Evolutionary conservation across 352 stramenopile species (phyloP).

Genomic region (Phytophthora pisi): DNA sequence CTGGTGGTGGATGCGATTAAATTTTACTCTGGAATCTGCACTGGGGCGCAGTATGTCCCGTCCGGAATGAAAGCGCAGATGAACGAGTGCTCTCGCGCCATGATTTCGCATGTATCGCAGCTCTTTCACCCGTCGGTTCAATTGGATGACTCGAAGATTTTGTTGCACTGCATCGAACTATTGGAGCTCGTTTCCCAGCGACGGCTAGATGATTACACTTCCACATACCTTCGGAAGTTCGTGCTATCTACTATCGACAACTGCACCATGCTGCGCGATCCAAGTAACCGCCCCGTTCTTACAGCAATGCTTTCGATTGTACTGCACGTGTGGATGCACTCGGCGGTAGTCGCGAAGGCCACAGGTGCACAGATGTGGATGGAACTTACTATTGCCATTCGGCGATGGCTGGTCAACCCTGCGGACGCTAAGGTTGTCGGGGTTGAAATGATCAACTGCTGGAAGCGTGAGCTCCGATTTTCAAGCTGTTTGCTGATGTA

Average conservation of each 20-base stretch:
- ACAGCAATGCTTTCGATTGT: slow-evolving; percentile 84
- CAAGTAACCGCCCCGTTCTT: slow-evolving; percentile 62
- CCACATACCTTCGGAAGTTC: slow-evolving; percentile 88
- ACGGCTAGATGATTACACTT: slow-evolving; percentile 82
- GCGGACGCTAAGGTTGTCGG: slow-evolving; percentile 64
- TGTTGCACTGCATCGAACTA: slow-evolving; percentile 86
- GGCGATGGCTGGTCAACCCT: slow-evolving; percentile 76
- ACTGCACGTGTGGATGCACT: slow-evolving; percentile 89
- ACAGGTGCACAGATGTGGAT: slow-evolving; percentile 77
- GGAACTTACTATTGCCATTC: slow-evolving; percentile 79
- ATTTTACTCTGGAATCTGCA: slow-evolving; percentile 88
- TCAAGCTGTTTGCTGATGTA: slow-evolving; percentile 85
- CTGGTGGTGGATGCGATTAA: slow-evolving; percentile 87
- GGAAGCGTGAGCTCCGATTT: slow-evolving; percentile 84
- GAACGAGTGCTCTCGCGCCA: slow-evolving; percentile 78
- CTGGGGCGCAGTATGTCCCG: slow-evolving; percentile 71
- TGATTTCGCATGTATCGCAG: slow-evolving; percentile 90
- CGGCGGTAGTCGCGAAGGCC: slow-evolving; percentile 58
- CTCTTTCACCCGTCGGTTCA: slow-evolving; percentile 88
- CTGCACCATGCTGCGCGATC: slow-evolving; percentile 70
- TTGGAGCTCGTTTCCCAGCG: slow-evolving; percentile 87
- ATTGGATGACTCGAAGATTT: slow-evolving; percentile 82
- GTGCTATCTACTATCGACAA: slow-evolving; percentile 88
- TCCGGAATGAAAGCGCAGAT: slow-evolving; percentile 83
- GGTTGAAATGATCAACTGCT: slow-evolving; percentile 79